These are phyloP conservation scores for Tylopilus balloui DNA, from an alignment of 768 basidiomycete genomes.

Conservation along the genomic window DNA sequence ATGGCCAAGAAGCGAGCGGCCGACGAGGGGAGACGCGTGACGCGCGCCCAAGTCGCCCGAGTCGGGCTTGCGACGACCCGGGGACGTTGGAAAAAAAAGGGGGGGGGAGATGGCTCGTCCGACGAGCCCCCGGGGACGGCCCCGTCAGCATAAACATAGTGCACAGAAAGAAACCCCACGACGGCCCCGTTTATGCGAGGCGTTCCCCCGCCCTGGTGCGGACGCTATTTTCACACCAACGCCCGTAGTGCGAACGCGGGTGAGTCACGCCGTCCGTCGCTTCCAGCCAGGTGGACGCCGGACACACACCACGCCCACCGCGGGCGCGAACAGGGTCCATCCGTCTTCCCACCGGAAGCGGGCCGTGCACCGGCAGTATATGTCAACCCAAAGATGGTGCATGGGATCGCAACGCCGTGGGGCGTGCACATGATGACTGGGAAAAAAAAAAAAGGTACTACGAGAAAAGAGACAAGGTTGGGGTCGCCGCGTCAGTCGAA, in stretches of 20 bases:
- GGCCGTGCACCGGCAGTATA: conserved; percentile 17
- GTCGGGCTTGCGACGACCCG: conserved; percentile 12
- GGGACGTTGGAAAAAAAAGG: conserved; percentile 24
- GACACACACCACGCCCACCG: conserved; percentile 13
- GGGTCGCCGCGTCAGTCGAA: not conserved
- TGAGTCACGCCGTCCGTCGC: no score
- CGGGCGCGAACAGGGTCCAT: conserved; percentile 22
- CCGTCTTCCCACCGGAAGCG: conserved; percentile 31
- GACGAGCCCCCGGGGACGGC: conserved; percentile 18
- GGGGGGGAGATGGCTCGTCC: conserved; percentile 24
- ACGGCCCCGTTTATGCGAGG: not conserved
- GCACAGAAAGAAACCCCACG: not conserved
- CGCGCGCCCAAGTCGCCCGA: conserved; percentile 3
- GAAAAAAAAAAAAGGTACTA: not conserved
- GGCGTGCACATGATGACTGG: conserved; percentile 15
- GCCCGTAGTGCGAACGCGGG: not conserved
- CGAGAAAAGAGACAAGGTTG: not conserved
- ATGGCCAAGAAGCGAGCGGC: conserved; percentile 19
- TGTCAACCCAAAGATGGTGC: conserved; percentile 24
- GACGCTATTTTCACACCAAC: not conserved
- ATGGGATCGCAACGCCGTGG: conserved; percentile 21
- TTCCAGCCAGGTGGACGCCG: conserved; percentile 10
- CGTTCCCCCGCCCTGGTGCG: not conserved
- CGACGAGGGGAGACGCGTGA: conserved; percentile 1
- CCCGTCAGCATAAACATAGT: not conserved